Percentiles rank a stretch among this genome's conserved stretches.
Evolutionary conservation across 805 yeast genomes (phyloP).

Genomic region (Blastobotrys muscicola): DNA sequence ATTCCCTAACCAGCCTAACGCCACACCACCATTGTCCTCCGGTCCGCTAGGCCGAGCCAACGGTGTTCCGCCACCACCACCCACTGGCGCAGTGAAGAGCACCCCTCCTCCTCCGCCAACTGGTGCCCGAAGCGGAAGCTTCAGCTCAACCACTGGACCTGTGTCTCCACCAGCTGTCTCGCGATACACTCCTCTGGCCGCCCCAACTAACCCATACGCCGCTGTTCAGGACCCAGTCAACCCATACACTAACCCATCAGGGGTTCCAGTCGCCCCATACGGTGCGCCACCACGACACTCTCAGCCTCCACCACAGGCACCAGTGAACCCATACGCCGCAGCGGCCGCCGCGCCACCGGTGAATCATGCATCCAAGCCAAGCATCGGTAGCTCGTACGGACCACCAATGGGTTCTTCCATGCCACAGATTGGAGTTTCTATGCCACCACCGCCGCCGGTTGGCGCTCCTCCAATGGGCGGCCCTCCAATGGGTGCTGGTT

Average conservation of each 20-base stretch:
- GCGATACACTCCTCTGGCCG: constrained; percentile 13
- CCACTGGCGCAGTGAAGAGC: background rate
- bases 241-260: constrained; percentile 18
- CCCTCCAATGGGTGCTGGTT: constrained; percentile 2
- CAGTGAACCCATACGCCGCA: constrained; percentile 12
- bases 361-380: constrained; percentile 13
- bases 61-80: constrained; percentile 3
- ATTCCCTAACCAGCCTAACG: constrained; percentile 16
- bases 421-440: constrained; percentile 10
- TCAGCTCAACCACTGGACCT: constrained; percentile 5
- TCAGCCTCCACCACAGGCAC: constrained; percentile 9
- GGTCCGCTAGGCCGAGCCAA: constrained; percentile 9
- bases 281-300: constrained; percentile 16
- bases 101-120: background rate
- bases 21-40: constrained; percentile 25
- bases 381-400: background rate
- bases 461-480: constrained; percentile 10
- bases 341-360: constrained; percentile 19
- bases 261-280: constrained; percentile 13
- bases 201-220: constrained; percentile 9
- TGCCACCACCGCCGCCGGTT: constrained; percentile 9
- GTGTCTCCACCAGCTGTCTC: constrained; percentile 14
- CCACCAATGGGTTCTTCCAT: background rate
- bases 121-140: constrained; percentile 4
- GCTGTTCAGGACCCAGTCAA: constrained; percentile 20